These are phyloP conservation scores for Epichloe hybrida DNA, from an alignment of 2,329 filamentous ascomycete genomes.

Conservation along the genomic window DNA sequence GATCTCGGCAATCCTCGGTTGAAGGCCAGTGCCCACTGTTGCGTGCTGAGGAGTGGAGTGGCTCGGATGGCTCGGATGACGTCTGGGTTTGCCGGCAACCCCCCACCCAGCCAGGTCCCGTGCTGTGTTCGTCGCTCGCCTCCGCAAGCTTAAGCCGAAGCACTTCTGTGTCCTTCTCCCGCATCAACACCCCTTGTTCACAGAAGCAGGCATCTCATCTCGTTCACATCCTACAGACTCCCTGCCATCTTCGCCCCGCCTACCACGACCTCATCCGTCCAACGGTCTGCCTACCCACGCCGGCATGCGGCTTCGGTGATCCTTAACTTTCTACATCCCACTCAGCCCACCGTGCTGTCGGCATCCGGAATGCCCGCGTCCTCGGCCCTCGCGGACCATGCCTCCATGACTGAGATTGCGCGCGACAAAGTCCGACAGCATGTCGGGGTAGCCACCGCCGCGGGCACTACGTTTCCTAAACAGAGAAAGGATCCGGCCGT, in stretches of 20 bases:
- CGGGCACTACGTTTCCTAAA: conserved; percentile 4
- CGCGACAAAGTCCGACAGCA: conserved; percentile 19
- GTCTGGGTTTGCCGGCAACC: neutral
- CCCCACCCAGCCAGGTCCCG: neutral
- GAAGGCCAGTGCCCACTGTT: neutral
- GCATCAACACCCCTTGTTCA: neutral
- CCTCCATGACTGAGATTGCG: conserved; percentile 40
- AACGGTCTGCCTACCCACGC: neutral
- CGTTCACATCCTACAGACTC: neutral
- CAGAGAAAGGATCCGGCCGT: conserved; percentile 24
- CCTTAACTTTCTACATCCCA: conserved; percentile 7
- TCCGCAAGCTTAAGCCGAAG: conserved; percentile 1
- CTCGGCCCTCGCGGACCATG: conserved; percentile 42
- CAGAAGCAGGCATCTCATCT: neutral
- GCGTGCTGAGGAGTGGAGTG: too few relatives aligned
- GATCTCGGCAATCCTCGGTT: conserved; percentile 10
- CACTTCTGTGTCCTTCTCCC: neutral
- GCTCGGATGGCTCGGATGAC: conserved; percentile 3
- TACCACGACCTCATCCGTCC: neutral
- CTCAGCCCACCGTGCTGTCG: conserved; percentile 2
- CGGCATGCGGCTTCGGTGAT: conserved; percentile 10
- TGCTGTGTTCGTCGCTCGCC: conserved; percentile 1
- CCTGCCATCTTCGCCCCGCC: neutral
- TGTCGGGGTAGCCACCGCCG: conserved; percentile 9
- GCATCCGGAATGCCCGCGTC: conserved; percentile 38